A percentile compares a stretch with the other conserved stretches of the same genome.
phyloP scores from a whole-genome alignment of 2,329 filamentous ascomycete genomes.

The Paecilomyces fulvus region DNA sequence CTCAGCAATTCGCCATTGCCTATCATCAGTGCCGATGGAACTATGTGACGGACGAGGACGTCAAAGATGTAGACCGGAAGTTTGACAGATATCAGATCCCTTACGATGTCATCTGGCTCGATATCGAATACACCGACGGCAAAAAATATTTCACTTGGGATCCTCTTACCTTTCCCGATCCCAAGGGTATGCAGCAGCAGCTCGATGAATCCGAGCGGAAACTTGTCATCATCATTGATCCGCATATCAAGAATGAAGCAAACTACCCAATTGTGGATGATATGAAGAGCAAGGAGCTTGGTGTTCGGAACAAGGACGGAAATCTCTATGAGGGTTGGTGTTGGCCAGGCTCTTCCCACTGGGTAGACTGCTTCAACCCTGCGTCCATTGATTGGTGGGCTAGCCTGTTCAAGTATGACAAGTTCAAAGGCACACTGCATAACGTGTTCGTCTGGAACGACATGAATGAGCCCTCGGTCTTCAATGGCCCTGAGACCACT shows the following conservation, averaged over 20 bases:
- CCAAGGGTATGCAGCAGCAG: slow-evolving; percentile 78
- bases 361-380: slow-evolving; percentile 96
- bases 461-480: slow-evolving; percentile 99
- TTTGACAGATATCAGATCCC: slow-evolving; percentile 94
- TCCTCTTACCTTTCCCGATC: slow-evolving; percentile 75
- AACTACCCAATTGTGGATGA: slow-evolving; percentile 71
- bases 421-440: slow-evolving; percentile 73
- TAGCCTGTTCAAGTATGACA: slow-evolving; percentile 74
- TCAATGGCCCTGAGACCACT: slow-evolving; percentile 95
- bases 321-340: slow-evolving; percentile 94
- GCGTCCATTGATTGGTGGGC: slow-evolving; percentile 87
- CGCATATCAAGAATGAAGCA: slow-evolving; percentile 89
- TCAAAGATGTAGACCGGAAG: slow-evolving; percentile 90
- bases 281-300: slow-evolving; percentile 73
- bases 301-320: slow-evolving; percentile 81
- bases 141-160: slow-evolving; percentile 99
- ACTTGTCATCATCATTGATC: slow-evolving; percentile 89
- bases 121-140: slow-evolving; percentile 94
- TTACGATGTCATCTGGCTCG: slow-evolving; percentile 98
- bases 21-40: slow-evolving; percentile 99
- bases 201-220: slow-evolving; percentile 79
- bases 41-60: slow-evolving; percentile 93
- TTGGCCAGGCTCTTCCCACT: slow-evolving; percentile 95
- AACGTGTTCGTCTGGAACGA: slow-evolving; percentile 98
- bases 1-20: slow-evolving; percentile 82